These are phyloP conservation scores for Mollisia scopiformis DNA, from an alignment of 2,329 filamentous ascomycete species.

Conservation along the genomic window DNA sequence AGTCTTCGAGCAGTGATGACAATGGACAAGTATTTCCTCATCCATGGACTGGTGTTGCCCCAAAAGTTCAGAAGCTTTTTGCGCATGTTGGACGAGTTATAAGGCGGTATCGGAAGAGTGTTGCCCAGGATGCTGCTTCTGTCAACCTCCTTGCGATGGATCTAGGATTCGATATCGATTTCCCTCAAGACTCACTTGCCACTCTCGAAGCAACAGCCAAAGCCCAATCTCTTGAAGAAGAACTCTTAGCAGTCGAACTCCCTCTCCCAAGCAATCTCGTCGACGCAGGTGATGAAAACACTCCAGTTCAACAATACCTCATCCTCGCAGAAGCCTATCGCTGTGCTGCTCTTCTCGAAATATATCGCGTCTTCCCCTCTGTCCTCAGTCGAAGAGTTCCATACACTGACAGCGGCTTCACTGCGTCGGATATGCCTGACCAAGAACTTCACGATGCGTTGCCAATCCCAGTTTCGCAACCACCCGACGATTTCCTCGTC, in stretches of 20 bases:
- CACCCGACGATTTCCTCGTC: slow-evolving; percentile 31
- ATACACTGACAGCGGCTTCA: slow-evolving; percentile 12
- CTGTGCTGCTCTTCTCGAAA: slow-evolving; percentile 30
- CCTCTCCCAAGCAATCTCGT: slow-evolving; percentile 26
- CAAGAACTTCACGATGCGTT: slow-evolving; percentile 10
- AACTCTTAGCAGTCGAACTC: slow-evolving; percentile 30
- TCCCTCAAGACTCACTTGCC: slow-evolving; percentile 19
- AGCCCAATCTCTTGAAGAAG: slow-evolving; percentile 30
- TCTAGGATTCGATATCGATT: slow-evolving; percentile 26
- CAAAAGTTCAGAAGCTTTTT: slow-evolving; percentile 31
- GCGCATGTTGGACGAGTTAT: slow-evolving; percentile 34
- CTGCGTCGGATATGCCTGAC: background rate
- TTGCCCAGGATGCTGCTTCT: slow-evolving; percentile 22
- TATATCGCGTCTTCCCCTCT: slow-evolving; percentile 32
- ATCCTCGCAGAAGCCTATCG: slow-evolving; percentile 33
- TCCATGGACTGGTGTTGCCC: slow-evolving; percentile 35
- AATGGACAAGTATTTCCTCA: slow-evolving; percentile 32
- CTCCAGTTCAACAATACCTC: slow-evolving; percentile 35
- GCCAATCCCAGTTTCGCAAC: slow-evolving; percentile 17
- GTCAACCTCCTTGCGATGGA: slow-evolving; percentile 28
- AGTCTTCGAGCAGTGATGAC: slow-evolving; percentile 2
- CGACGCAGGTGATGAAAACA: slow-evolving; percentile 35
- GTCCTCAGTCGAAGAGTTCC: slow-evolving; percentile 27
- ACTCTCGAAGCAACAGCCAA: slow-evolving; percentile 22
- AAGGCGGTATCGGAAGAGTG: slow-evolving; percentile 27